Percentiles rank a stretch among this genome's conserved stretches.
These are phyloP conservation scores for Picea abies DNA, from an alignment of 83 land plant genomes.

Conservation along the genomic window DNA sequence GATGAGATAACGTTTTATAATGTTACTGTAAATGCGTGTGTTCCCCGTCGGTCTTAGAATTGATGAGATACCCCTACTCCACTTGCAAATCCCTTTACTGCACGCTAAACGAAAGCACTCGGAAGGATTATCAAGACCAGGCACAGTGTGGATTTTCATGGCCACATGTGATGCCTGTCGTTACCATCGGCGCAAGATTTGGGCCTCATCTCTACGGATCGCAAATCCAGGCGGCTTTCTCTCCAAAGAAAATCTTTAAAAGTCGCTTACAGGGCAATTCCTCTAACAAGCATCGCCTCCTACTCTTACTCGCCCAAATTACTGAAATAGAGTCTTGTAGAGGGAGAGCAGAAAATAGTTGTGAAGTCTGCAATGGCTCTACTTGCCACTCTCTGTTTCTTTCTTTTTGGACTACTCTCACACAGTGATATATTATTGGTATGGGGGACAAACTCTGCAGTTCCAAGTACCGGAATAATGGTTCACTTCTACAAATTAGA, in stretches of 20 bases:
- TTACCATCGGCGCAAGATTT: conserved; percentile 10
- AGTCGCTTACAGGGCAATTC: background rate
- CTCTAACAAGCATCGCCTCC: background rate
- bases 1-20: background rate
- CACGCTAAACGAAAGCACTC: too few species aligned
- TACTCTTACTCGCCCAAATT: background rate
- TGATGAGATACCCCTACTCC: background rate
- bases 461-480: background rate
- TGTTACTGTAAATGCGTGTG: background rate
- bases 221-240: too few species aligned
- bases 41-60: background rate
- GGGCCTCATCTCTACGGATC: background rate
- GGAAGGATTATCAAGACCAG: background rate
- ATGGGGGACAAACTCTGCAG: background rate
- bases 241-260: background rate
- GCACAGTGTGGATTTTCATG: background rate
- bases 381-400: background rate
- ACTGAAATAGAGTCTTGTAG: background rate
- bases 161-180: background rate
- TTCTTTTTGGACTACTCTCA: background rate
- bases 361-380: background rate
- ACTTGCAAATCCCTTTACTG: background rate
- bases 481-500: conserved; percentile 1
- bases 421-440: background rate
- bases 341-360: background rate